Evolutionary conservation across 345 rosid genomes (phyloP).

Genomic region (Eucalyptus caleyi): DNA sequence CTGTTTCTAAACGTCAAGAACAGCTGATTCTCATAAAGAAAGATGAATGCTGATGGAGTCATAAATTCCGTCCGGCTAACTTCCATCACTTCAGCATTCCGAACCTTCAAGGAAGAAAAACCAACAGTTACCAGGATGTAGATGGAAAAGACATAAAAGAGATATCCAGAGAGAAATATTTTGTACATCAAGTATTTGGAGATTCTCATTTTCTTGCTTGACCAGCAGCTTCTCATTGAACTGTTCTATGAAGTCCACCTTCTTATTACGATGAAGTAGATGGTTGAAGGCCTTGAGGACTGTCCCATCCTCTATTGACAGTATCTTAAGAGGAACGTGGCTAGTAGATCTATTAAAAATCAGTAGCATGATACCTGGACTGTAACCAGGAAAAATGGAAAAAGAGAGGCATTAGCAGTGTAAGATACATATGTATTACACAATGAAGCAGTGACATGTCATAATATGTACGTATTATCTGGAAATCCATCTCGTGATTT

Average conservation of each 20-base stretch:
- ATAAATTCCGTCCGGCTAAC: conserved; percentile 65
- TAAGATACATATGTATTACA: background rate
- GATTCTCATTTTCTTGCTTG: conserved; percentile 96
- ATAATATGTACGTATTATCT: background rate
- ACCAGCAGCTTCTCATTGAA: conserved; percentile 98
- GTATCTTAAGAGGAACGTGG: conserved; percentile 77
- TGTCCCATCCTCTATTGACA: conserved; percentile 95
- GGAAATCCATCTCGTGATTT: background rate
- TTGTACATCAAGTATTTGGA: conserved; percentile 87
- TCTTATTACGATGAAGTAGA: conserved; percentile 88
- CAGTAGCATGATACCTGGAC: conserved; percentile 97
- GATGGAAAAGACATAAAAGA: background rate
- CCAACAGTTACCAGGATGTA: background rate
- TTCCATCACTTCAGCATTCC: conserved; percentile 74
- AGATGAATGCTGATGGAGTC: conserved; percentile 97
- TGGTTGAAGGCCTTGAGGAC: conserved; percentile 88
- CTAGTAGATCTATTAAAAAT: conserved; percentile 70
- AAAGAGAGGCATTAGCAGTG: background rate
- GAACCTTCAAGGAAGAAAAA: conserved; percentile 32
- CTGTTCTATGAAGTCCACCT: conserved; percentile 97
- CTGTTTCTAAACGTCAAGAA: conserved; percentile 85
- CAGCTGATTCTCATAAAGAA: conserved; percentile 89
- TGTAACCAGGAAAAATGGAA: conserved; percentile 7
- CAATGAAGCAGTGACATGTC: background rate
- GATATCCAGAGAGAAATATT: background rate